Conservation (phyloP, 116 monocot species). For the Zostera marina region DNA sequence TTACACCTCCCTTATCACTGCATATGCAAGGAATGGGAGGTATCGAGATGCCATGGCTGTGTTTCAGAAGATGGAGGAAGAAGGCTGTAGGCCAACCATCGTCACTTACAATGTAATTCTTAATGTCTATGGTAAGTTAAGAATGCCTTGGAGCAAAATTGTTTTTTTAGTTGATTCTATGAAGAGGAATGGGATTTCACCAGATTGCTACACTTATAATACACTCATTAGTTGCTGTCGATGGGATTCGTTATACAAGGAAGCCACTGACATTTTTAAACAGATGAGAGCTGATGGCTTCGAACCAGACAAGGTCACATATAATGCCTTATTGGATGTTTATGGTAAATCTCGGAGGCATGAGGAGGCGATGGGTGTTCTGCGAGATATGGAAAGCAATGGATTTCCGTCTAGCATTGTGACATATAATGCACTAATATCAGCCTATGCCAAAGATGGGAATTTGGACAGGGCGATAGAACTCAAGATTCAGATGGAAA, state of each 20-base stretch:
- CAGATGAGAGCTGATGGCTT: constrained; percentile 69
- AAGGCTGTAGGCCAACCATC: constrained; percentile 44
- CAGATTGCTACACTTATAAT: constrained; percentile 82
- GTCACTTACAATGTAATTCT: constrained; percentile 86
- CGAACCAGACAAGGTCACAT: constrained; percentile 74
- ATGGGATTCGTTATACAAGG: constrained; percentile 40
- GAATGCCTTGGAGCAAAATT: constrained; percentile 57
- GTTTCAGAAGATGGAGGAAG: constrained; percentile 43
- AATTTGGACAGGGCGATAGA: constrained; percentile 59
- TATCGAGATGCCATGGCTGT: constrained; percentile 52
- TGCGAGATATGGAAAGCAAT: constrained; percentile 54
- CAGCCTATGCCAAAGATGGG: constrained; percentile 72
- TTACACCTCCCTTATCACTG: constrained; percentile 61
- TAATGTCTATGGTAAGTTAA: constrained; percentile 55
- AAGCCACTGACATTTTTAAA: constrained; percentile 43
- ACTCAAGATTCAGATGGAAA: constrained; percentile 69
- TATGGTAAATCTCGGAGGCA: constrained; percentile 75
- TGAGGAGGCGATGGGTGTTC: constrained; percentile 42
- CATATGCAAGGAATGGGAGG: constrained; percentile 27
- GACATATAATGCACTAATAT: constrained; percentile 80
- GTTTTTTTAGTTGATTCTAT: constrained; percentile 35
- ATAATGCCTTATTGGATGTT: constrained; percentile 74
- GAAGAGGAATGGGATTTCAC: constrained; percentile 42
- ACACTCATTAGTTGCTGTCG: constrained; percentile 85
- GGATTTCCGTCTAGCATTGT: constrained; percentile 50